phyloP scores from a whole-genome alignment of 1,139 yeast genomes.

The Hansenula lynferdii region DNA sequence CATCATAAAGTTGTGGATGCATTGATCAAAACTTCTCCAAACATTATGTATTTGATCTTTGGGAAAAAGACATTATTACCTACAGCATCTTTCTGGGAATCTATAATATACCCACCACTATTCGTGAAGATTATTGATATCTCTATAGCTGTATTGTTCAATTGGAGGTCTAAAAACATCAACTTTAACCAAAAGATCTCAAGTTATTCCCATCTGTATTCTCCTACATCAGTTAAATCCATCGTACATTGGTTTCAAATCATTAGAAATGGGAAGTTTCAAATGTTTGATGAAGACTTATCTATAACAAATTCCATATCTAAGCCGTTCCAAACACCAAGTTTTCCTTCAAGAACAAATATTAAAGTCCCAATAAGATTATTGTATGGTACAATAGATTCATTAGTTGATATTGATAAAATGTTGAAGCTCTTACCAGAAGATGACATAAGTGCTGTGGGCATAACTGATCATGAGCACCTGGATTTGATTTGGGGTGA shows the following conservation, averaged over 20 bases:
- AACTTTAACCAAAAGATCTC: conserved; percentile 66
- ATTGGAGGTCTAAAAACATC: conserved; percentile 75
- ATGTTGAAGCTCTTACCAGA: conserved; percentile 41
- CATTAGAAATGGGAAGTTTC: conserved; percentile 72
- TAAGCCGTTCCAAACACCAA: conserved; percentile 34
- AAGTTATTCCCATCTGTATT: conserved; percentile 79
- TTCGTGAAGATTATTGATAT: conserved; percentile 70
- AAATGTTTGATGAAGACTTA: conserved; percentile 73
- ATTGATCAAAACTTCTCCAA: conserved; percentile 74
- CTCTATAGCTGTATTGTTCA: conserved; percentile 62
- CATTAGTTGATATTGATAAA: conserved; percentile 77
- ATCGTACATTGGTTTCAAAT: conserved; percentile 98
- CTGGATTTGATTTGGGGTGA: conserved; percentile 88
- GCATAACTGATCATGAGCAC: conserved; percentile 57
- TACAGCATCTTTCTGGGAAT: conserved; percentile 78
- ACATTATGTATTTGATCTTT: conserved; percentile 65
- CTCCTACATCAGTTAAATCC: conserved; percentile 86
- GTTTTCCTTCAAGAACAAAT: conserved; percentile 55
- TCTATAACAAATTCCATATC: conserved; percentile 31
- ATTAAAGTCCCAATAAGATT: conserved; percentile 68
- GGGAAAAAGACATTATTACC: conserved; percentile 73
- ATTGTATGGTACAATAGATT: conserved; percentile 76
- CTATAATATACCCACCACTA: conserved; percentile 77
- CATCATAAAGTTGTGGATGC: conserved; percentile 73
- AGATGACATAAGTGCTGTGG: conserved; percentile 27